Base-by-base conservation (phyloP, 441 rosid species). In the Breynia disticha region DNA sequence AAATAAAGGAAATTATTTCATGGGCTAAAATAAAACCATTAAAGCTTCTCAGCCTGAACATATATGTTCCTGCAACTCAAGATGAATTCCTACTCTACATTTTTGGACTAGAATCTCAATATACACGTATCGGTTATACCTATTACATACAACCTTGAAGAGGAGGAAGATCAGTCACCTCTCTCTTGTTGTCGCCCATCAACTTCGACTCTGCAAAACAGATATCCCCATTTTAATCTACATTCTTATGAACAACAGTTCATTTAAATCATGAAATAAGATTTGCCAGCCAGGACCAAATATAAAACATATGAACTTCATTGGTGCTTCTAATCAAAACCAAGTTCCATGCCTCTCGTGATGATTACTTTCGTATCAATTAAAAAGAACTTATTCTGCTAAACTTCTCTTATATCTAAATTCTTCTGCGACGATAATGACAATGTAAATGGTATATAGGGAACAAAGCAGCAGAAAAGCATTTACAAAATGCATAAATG, bases 31-130 rank as follows among this genome's bases (percentile, higher is more conserved):
- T 7, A 59, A n/a, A n/a, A 67, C 48, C 61, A 59, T 52, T 46
- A 12, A 52, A 44, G 50, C 68, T 64, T 43, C 50, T 50, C 38
- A 20, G 37, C 61, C 32, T 24, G 32, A 24, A 24, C 32, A 24
- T 24, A 54, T 54, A 47, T 47, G 48, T 53, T 50, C 57, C 19
- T 45, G 50, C 35, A 41, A 57, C 57, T 53, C 61, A 24, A 65
- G 39, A 59, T 66, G 67, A 56, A 62, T 69, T 59, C 47, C 71
- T 71, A 64, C 50, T 65, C 69, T 68, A 68, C 58, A 52, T 52
- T 59, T 55, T 57, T 24, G 67, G 56, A 21, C 63, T 55, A 63
- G 67, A 68, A 61, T 39, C n/a, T n/a, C 73, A 60, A 59, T 67
- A 50, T 74, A 74, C 73, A 72, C 17, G 56, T 60, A 48, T 52